Conservation (phyloP, 169 alveolate species). For the Plasmodium chabaudi region DNA sequence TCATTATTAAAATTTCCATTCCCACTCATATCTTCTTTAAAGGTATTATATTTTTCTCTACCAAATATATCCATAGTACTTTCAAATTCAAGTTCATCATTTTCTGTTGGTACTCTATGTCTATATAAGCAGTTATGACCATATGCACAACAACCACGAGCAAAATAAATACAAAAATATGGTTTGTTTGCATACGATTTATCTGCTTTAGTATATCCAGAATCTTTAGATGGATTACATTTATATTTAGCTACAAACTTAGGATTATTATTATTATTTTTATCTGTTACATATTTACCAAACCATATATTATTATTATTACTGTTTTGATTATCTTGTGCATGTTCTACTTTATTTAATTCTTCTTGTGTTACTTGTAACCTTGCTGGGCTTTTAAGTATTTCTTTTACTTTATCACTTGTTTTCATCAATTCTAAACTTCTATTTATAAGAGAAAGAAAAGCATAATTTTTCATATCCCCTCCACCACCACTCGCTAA, state of each 20-base stretch:
- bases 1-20: constrained; percentile 97
- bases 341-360: constrained; percentile 62
- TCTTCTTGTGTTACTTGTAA: constrained; percentile 64
- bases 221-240: constrained; percentile 95
- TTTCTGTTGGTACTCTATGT: constrained; percentile 96
- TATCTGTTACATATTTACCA: constrained; percentile 96
- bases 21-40: constrained; percentile 97
- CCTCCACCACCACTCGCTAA: background rate
- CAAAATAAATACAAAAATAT: constrained; percentile 96
- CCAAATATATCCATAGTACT: constrained; percentile 98
- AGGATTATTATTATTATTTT: constrained; percentile 88
- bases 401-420: constrained; percentile 60
- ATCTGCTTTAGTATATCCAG: constrained; percentile 98
- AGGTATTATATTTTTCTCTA: constrained; percentile 95
- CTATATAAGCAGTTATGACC: constrained; percentile 97
- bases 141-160: constrained; percentile 98
- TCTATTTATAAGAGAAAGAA: constrained; percentile 18
- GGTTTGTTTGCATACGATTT: constrained; percentile 80
- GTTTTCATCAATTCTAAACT: constrained; percentile 61
- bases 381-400: constrained; percentile 51
- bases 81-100: constrained; percentile 94
- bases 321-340: constrained; percentile 96
- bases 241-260: constrained; percentile 90
- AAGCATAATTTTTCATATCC: constrained; percentile 4
- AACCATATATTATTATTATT: constrained; percentile 99